A percentile compares a stretch with the other conserved stretches of the same genome.
Conservation (phyloP, 129 eudicot genomes). For the Mikania micrantha region DNA sequence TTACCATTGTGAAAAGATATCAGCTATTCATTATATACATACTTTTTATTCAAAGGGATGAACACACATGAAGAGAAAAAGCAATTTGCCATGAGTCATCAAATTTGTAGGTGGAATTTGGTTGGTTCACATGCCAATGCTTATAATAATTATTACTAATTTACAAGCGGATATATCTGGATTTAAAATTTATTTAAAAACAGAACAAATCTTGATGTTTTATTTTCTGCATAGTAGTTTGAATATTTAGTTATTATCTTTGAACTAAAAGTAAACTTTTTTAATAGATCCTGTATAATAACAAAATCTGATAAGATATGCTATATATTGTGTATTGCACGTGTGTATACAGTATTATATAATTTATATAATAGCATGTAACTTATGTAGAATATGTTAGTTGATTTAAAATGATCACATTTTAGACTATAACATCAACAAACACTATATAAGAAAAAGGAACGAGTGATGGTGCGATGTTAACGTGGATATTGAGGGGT, state of each 20-base stretch:
- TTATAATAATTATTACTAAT: neutral
- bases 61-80: neutral
- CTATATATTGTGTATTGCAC: no score
- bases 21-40: neutral
- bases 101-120: conserved; percentile 18
- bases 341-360: no score
- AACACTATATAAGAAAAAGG: no score
- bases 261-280: no score
- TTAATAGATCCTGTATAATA: no score
- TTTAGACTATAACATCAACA: no score
- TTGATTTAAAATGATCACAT: no score
- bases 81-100: neutral
- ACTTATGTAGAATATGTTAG: no score
- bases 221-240: neutral
- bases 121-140: conserved; percentile 11
- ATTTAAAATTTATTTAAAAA: neutral
- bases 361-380: no score
- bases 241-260: neutral
- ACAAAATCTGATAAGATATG: no score
- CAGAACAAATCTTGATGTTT: neutral
- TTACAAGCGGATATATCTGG: neutral
- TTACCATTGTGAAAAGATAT: neutral
- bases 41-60: neutral
- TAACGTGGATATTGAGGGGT: no score
- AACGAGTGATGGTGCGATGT: no score